Evolutionary conservation across 345 rosid genomes (phyloP).

Genomic region (Bruguiera sexangula): DNA sequence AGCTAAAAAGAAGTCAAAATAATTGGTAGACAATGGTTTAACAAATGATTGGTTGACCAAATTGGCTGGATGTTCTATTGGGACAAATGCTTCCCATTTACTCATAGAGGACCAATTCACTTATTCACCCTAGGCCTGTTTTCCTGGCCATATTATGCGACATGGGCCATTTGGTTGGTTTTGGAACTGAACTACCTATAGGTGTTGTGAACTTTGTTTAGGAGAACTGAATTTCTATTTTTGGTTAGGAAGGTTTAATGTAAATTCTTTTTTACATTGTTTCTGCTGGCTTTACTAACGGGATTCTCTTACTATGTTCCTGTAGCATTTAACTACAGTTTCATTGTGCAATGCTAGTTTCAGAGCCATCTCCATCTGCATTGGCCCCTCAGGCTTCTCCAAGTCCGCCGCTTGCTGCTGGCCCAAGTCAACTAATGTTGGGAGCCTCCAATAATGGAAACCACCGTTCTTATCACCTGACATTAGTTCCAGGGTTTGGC

Average conservation of each 20-base stretch:
- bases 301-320: slow-evolving; percentile 6
- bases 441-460: slow-evolving; percentile 38
- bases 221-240: neutral
- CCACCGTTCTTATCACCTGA: slow-evolving; percentile 61
- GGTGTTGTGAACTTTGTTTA: too few species aligned
- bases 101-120: too few species aligned
- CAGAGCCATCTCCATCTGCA: slow-evolving; percentile 48
- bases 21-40: too few species aligned
- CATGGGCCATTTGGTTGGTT: too few species aligned
- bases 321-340: too few species aligned
- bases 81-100: too few species aligned
- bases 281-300: neutral
- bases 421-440: slow-evolving; percentile 57
- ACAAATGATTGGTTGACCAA: too few species aligned
- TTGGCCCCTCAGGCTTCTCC: slow-evolving; percentile 52
- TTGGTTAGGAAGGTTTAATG: neutral
- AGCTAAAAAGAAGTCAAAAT: too few species aligned
- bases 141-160: too few species aligned
- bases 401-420: slow-evolving; percentile 51
- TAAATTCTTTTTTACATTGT: neutral
- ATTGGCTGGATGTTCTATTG: too few species aligned
- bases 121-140: too few species aligned
- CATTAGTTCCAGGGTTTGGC: slow-evolving; percentile 59
- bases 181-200: too few species aligned
- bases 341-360: slow-evolving; percentile 26